Base-by-base conservation (phyloP, 2,329 filamentous ascomycete species). In the Exophiala dermatitidis region DNA sequence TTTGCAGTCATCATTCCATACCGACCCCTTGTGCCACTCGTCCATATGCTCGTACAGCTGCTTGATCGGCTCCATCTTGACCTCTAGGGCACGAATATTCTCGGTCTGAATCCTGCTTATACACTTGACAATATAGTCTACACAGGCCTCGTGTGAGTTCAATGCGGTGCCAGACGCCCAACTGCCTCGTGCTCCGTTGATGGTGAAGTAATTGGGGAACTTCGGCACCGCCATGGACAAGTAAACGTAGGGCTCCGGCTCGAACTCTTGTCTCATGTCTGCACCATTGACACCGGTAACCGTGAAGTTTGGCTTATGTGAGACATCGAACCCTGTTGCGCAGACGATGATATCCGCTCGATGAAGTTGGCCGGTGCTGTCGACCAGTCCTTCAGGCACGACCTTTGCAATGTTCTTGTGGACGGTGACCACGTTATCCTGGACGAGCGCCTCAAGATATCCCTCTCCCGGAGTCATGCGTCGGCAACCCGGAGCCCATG, bases 401-500 rank as follows among this genome's bases (percentile, higher is more conserved):
- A 77, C 68, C 2, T 64, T 58, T 1, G 60, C 62, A 53, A 80
- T 76, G 0, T 70, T 66, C 1, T 70, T 68, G 2, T 67, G 62
- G 5, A 49, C 12, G 2, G 31, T 45, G 40, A 45, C 48, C 3
- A 59, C 57, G 29, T 55, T 66, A 37, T 65, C 62, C 33, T 73
- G 48, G 3, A 65, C 64, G 2, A 76, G 61, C 0, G 76, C 73
- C 73, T 2, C 46, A 7, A 79, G 69, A 60, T 76, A 79, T 0
- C 76, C 74, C 10, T 73, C 72, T 0, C 75, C 76, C 1, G 77
- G 77, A 0, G 76, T 77, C 12, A 76, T 60, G 1, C 76, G 67
- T 12, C 74, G 66, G 51, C 75, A 78, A 1, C 74, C 75, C 5
- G 63, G 54, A 9, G 52, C 41, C 43, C 56, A 65, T 5, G 56